These are phyloP conservation scores for Bacidia rubella DNA, from an alignment of 495 filamentous ascomycete species.

Conservation along the genomic window DNA sequence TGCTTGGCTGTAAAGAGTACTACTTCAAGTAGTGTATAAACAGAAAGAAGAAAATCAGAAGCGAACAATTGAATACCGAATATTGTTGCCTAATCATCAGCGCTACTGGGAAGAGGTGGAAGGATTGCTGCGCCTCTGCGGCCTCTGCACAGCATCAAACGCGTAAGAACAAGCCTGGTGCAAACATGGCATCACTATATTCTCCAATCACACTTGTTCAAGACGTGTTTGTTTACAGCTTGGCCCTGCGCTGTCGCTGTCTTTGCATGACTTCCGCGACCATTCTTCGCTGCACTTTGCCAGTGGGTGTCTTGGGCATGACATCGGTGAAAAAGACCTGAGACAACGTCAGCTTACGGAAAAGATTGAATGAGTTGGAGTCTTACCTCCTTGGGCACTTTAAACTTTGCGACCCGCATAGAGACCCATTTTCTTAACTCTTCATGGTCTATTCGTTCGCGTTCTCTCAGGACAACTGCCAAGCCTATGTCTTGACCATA, in stretches of 20 bases:
- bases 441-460: slow-evolving; percentile 33
- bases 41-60: no score
- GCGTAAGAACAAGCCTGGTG: slow-evolving; percentile 4
- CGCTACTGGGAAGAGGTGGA: background rate
- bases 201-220: no score
- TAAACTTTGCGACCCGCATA: slow-evolving; percentile 61
- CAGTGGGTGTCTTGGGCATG: slow-evolving; percentile 85
- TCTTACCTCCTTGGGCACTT: slow-evolving; percentile 68
- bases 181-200: no score
- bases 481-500: slow-evolving; percentile 74
- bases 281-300: slow-evolving; percentile 69
- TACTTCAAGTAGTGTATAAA: no score
- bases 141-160: background rate
- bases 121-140: background rate
- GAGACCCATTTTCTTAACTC: slow-evolving; percentile 54
- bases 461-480: slow-evolving; percentile 59
- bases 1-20: no score
- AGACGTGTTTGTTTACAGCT: slow-evolving; percentile 20
- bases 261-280: slow-evolving; percentile 69
- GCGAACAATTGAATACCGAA: no score
- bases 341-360: background rate
- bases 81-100: no score
- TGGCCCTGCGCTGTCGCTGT: slow-evolving; percentile 28
- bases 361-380: background rate
- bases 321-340: slow-evolving; percentile 63